Percentiles rank a stretch among this genome's conserved stretches.
Evolutionary conservation across 176 grass and related monocot genomes (phyloP).

Genomic region (Juncus inflexus): DNA sequence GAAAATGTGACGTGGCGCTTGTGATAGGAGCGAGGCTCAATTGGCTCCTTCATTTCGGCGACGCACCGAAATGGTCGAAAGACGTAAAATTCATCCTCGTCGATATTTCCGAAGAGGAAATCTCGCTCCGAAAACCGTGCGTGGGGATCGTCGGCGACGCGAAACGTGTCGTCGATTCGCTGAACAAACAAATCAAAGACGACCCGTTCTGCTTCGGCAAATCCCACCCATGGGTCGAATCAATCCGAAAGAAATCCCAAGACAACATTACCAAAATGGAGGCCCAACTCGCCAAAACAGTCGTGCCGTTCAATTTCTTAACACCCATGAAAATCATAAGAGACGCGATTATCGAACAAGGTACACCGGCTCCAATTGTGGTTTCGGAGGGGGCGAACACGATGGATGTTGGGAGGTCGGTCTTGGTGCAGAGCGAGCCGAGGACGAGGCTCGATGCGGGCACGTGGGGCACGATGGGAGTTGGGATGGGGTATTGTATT

Average conservation of each 20-base stretch:
- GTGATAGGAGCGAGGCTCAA: constrained; percentile 78
- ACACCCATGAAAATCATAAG: constrained; percentile 82
- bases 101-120: constrained; percentile 66
- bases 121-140: constrained; percentile 74
- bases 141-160: constrained; percentile 73
- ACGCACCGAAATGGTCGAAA: constrained; percentile 77
- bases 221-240: constrained; percentile 76
- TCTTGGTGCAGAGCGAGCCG: constrained; percentile 92
- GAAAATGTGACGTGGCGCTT: constrained; percentile 69
- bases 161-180: constrained; percentile 47
- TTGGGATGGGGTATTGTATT: constrained; percentile 89
- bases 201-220: constrained; percentile 67
- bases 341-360: constrained; percentile 69
- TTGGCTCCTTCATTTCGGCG: constrained; percentile 88
- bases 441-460: constrained; percentile 91
- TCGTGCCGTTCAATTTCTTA: constrained; percentile 90
- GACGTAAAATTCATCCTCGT: constrained; percentile 94
- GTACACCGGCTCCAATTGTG: constrained; percentile 59
- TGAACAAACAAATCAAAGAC: constrained; percentile 87
- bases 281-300: constrained; percentile 53
- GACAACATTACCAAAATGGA: constrained; percentile 83
- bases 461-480: constrained; percentile 96
- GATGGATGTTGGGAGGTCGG: constrained; percentile 88
- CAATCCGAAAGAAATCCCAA: constrained; percentile 70
- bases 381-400: constrained; percentile 92